These are phyloP conservation scores for Wickerhamiella nectarea DNA, from an alignment of 805 yeast species.

Conservation along the genomic window DNA sequence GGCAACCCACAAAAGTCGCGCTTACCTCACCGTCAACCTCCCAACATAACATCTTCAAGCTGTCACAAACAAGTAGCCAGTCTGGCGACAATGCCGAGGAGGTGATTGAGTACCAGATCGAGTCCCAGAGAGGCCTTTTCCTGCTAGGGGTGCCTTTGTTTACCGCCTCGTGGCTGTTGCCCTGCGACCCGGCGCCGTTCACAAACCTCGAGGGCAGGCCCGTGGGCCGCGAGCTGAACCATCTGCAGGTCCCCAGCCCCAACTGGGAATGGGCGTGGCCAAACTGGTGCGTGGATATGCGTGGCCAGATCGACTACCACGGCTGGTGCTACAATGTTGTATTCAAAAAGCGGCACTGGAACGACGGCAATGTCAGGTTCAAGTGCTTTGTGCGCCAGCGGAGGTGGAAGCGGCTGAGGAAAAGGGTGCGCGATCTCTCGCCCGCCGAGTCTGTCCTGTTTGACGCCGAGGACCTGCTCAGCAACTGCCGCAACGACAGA, in stretches of 20 bases:
- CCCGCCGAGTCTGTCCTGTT: not conserved
- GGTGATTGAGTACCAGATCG: constrained; percentile 24
- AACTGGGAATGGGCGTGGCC: constrained; percentile 59
- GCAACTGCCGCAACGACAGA: constrained; percentile 18
- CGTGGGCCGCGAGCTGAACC: constrained; percentile 18
- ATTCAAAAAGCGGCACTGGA: constrained; percentile 42
- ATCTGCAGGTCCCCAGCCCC: constrained; percentile 38
- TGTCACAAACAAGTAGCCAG: not conserved
- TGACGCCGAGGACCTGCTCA: constrained; percentile 2
- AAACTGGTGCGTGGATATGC: constrained; percentile 62
- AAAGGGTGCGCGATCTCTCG: constrained; percentile 4
- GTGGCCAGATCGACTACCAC: constrained; percentile 58
- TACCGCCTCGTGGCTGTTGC: constrained; percentile 25
- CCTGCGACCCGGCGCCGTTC: constrained; percentile 30
- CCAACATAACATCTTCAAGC: not conserved
- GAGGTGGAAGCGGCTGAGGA: constrained; percentile 40
- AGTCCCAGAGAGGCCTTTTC: constrained; percentile 31
- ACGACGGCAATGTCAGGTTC: constrained; percentile 39
- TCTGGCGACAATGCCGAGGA: not conserved
- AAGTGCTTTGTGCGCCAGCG: constrained; percentile 56
- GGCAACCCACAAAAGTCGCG: too few species aligned
- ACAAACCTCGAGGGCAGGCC: constrained; percentile 22
- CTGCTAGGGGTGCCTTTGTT: constrained; percentile 29
- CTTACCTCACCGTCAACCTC: too few species aligned
- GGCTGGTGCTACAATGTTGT: constrained; percentile 66